Base-by-base conservation (phyloP, 208 protist genomes). In the Trypanosoma cruzi region DNA sequence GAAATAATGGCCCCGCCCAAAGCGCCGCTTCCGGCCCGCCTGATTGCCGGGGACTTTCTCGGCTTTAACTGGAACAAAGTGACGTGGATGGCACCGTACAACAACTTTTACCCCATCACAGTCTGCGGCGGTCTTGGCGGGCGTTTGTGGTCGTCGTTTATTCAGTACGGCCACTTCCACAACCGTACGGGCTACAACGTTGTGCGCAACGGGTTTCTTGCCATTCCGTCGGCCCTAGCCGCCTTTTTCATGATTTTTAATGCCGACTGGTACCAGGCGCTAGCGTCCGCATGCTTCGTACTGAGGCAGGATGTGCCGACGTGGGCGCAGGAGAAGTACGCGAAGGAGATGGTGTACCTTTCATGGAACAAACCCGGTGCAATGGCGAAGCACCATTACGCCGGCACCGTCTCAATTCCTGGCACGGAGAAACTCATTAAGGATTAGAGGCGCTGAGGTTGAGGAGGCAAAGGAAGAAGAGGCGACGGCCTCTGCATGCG, bases 31-130 rank as follows among this genome's bases (percentile, higher is more conserved):
- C 83, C 85, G 4, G 83, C 82, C 36, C 89, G 89, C 70, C n/a
- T 94, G 28, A 84, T 94, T 46, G 85, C 89, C 14, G 85, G 89
- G 16, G 89, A 94, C 73, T 94, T 94, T 64, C 69, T 94, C 57
- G 89, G 89, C 40, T 76, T 94, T 66, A 94, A 94, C 82, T 94
- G 89, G 89, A 92, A 86, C 79, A 84, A 83, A 37, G 80, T 94
- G 50, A 86, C 80, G 42, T 94, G 89, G 89, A 94, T 94, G 89
- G 89, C 89, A 6, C 89, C 89, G 63, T 94, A 94, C 82, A 91
- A 80, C 71, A 94, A 94, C 84, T 92, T 94, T 68, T 94, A 94
- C 77, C 89, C 89, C 59, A 87, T 92, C 77, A 94, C 89, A 31
- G 89, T 92, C 73, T 88, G 80, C 78, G 89, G 84, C 59, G 89